Conservation (phyloP, 2,329 filamentous ascomycete genomes). For the Diaporthe ampelina region DNA sequence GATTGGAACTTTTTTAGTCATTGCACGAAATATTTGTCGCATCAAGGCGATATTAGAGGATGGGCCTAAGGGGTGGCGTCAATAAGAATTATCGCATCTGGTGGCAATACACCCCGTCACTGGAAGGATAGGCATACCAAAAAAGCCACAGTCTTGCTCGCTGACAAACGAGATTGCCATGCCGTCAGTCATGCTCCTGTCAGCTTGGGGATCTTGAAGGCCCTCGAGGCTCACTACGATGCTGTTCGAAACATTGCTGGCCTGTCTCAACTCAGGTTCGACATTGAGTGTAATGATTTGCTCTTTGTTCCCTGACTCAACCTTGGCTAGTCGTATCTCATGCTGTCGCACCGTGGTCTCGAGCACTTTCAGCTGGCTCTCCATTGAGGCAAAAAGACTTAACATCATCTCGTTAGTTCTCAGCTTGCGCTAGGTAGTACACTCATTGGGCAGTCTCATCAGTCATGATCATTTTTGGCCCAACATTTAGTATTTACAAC, state of each 20-base stretch:
- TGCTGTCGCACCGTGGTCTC: not conserved
- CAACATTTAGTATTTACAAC: not conserved
- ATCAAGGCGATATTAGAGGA: not conserved
- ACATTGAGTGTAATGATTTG: not conserved
- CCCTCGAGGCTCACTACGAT: not conserved
- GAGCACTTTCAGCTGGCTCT: not conserved
- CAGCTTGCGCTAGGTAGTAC: not conserved
- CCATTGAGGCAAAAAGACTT: not conserved
- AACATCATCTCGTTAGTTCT: not conserved
- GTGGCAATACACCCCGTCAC: not conserved
- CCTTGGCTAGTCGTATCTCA: not conserved
- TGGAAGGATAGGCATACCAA: not conserved
- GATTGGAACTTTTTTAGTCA: not conserved
- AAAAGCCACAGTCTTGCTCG: constrained; percentile 1
- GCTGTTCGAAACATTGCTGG: not conserved
- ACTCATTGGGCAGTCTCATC: not conserved
- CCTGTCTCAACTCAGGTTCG: not conserved
- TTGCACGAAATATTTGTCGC: not conserved
- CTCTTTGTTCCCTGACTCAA: not conserved
- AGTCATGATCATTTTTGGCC: not conserved
- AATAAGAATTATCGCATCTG: not conserved
- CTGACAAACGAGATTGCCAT: not conserved
- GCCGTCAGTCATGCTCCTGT: not conserved
- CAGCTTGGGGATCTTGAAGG: not conserved
- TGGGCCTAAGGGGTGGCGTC: not conserved